Conservation (phyloP, 495 filamentous ascomycete genomes). For the Penicilliopsis zonata region DNA sequence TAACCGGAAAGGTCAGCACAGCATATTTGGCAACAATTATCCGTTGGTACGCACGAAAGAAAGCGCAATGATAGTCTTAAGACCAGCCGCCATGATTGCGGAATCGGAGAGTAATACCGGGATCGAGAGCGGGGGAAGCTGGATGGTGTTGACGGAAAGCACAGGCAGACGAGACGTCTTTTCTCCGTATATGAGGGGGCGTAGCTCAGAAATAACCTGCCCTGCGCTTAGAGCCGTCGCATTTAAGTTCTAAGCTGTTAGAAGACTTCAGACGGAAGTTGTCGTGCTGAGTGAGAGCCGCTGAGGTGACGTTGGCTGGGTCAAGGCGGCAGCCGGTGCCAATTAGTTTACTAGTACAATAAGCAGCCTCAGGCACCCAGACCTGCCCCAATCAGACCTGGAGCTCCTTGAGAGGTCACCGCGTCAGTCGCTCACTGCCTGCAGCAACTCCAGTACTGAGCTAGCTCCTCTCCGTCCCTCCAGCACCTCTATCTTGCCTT, state of each 20-base stretch:
- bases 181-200: too few species aligned
- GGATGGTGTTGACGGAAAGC: neutral
- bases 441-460: slow-evolving; percentile 12
- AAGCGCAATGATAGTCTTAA: slow-evolving; percentile 97
- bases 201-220: too few species aligned
- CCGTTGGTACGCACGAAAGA: slow-evolving; percentile 75
- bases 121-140: neutral
- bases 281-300: neutral
- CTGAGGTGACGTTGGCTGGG: slow-evolving; percentile 21
- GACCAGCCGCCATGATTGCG: slow-evolving; percentile 71
- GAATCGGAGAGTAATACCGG: slow-evolving; percentile 13
- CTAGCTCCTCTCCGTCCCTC: slow-evolving; percentile 12
- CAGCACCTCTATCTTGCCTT: slow-evolving; percentile 15
- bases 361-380: slow-evolving; percentile 23
- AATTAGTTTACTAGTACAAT: slow-evolving; percentile 7
- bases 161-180: too few species aligned
- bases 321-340: slow-evolving; percentile 17
- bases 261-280: neutral
- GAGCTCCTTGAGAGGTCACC: slow-evolving; percentile 2
- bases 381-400: slow-evolving; percentile 2
- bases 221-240: too few species aligned
- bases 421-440: slow-evolving; percentile 16
- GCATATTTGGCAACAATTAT: too few species aligned
- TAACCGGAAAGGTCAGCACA: slow-evolving; percentile 13
- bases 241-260: too few species aligned